These are phyloP conservation scores for Ilex aquifolium DNA, from an alignment of 257 asterid species.

Conservation along the genomic window DNA sequence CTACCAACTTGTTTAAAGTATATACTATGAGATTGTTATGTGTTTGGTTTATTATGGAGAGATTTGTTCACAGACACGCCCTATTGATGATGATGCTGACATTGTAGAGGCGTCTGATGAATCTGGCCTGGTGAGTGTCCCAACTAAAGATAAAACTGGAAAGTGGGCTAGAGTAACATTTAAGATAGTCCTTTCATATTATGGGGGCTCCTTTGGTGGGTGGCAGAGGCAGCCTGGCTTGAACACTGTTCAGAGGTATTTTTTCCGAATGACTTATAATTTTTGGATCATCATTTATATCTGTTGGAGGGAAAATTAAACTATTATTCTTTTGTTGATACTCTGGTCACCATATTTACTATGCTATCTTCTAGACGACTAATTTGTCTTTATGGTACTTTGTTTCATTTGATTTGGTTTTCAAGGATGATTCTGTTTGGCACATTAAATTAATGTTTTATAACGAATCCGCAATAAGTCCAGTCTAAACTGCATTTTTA, in stretches of 20 bases:
- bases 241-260: conserved; percentile 84
- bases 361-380: no score
- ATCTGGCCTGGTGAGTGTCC: conserved; percentile 28
- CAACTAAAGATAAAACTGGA: conserved; percentile 46
- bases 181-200: conserved; percentile 74
- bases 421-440: no score
- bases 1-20: no score
- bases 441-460: no score
- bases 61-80: conserved; percentile 26
- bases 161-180: conserved; percentile 86
- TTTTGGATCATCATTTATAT: no score
- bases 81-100: conserved; percentile 35
- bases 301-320: no score
- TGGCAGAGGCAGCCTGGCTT: conserved; percentile 97
- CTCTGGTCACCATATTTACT: no score
- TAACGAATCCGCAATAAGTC: no score
- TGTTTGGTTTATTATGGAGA: conserved; percentile 18
- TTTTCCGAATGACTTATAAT: not conserved
- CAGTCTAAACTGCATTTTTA: no score
- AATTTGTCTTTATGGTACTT: no score
- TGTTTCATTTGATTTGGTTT: no score
- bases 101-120: conserved; percentile 34
- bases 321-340: no score
- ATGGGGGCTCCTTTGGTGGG: conserved; percentile 89
- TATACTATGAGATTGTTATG: not conserved